Evolutionary conservation across 129 eudicot species (phyloP).

Genomic region (Logfia minima): DNA sequence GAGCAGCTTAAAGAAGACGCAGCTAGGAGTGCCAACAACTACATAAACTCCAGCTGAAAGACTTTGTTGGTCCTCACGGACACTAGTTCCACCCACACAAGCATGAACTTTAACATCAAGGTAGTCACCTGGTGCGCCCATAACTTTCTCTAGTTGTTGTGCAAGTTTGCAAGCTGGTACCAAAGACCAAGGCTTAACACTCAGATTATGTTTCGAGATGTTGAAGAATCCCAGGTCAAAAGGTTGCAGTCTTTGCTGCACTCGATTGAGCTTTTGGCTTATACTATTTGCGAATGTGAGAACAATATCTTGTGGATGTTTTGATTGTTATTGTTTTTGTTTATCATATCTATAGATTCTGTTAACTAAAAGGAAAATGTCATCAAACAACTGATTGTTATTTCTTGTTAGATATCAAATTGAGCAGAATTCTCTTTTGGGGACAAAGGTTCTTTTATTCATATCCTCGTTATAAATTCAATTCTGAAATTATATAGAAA

Average conservation of each 20-base stretch:
- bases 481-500: no score
- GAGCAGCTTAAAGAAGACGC: not conserved
- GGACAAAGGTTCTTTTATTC: no score
- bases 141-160: slow-evolving; percentile 42
- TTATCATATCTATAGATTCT: no score
- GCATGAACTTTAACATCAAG: slow-evolving; percentile 63
- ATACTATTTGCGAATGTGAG: no score
- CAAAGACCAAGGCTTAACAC: slow-evolving; percentile 47
- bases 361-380: no score
- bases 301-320: no score
- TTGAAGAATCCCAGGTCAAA: slow-evolving; percentile 57
- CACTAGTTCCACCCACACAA: slow-evolving; percentile 61
- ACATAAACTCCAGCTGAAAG: not conserved
- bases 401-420: no score
- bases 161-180: slow-evolving; percentile 55
- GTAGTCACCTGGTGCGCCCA: slow-evolving; percentile 56
- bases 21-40: no score
- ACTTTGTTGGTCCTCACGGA: slow-evolving; percentile 51
- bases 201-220: slow-evolving; percentile 42
- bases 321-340: no score
- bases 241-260: slow-evolving; percentile 56
- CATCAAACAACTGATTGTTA: no score
- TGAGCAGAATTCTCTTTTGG: no score
- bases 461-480: no score
- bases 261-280: slow-evolving; percentile 44